phyloP scores from a whole-genome alignment of 1,284 basidiomycete genomes.

The Cutaneotrichosporon mucoides region DNA sequence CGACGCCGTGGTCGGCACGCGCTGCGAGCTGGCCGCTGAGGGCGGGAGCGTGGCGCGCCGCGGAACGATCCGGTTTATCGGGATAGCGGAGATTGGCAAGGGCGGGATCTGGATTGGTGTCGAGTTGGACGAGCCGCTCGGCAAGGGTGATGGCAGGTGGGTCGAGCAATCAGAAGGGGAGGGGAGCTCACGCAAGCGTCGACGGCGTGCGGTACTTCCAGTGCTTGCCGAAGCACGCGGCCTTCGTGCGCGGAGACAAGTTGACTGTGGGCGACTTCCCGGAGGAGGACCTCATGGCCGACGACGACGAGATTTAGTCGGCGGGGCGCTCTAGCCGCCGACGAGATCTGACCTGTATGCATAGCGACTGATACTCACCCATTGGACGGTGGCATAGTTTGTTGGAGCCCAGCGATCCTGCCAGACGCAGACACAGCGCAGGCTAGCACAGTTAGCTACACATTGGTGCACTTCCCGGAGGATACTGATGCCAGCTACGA shows the following conservation, averaged over 20 bases:
- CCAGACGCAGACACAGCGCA: too few species aligned
- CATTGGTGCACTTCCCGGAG: too few species aligned
- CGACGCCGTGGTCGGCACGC: slow-evolving; percentile 56
- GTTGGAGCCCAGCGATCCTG: too few species aligned
- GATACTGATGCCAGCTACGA: too few species aligned
- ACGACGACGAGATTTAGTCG: slow-evolving; percentile 64
- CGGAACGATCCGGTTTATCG: slow-evolving; percentile 81
- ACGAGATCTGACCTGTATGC: slow-evolving; percentile 59
- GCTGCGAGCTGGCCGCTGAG: slow-evolving; percentile 68
- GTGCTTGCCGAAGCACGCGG: slow-evolving; percentile 70
- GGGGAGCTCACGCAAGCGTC: slow-evolving; percentile 56
- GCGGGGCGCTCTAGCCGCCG: slow-evolving; percentile 54
- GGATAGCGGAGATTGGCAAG: slow-evolving; percentile 70
- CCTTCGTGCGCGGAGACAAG: slow-evolving; percentile 81
- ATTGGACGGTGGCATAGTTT: too few species aligned
- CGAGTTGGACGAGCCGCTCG: slow-evolving; percentile 92
- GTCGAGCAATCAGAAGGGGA: slow-evolving; percentile 41
- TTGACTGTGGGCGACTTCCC: slow-evolving; percentile 83
- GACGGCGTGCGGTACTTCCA: slow-evolving; percentile 80
- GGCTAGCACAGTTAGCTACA: too few species aligned
- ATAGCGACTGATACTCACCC: too few species aligned
- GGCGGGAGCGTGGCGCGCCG: slow-evolving; percentile 66
- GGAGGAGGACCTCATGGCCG: slow-evolving; percentile 62
- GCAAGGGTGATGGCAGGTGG: slow-evolving; percentile 92
- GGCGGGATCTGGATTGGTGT: slow-evolving; percentile 75